Base-by-base conservation (phyloP, 176 grass and related monocot genomes). In the Chloris gayana region DNA sequence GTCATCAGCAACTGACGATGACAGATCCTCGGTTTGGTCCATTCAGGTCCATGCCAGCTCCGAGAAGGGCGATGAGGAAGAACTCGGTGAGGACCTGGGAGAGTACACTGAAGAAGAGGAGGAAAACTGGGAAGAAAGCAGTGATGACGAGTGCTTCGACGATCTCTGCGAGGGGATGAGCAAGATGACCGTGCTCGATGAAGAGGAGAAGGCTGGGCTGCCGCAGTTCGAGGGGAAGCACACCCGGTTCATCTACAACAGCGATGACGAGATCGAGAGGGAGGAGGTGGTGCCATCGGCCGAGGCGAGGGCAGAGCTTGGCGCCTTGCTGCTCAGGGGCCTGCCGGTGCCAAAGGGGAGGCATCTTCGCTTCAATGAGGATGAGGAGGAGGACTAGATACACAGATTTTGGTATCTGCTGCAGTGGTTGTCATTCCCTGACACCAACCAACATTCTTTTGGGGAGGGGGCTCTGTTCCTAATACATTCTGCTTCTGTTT, bases 231-330 rank as follows among this genome's bases (percentile, higher is more conserved):
- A 88, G 66, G 90, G 93, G 19, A 93, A 67, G 87, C 93, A 93
- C 90, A 88, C 80, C 24, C 77, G 90, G 61, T 97, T 97, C 84
- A 53, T 97, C 69, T 97, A 97, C 78, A 88, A 89, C 80, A 93
- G 90, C 29, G 88, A 97, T 26, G 93, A 78, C 21, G 90, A 97
- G 83, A 88, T 93, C 30, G 90, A 93, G 69, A 70, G 67, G 69
- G 82, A 90, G 35, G 88, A 93, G 50, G 85, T 67, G 46, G 81
- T 29, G 69, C 67, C 57, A 14, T 67, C 59, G 44, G 76, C 82
- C 51, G 82, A 56, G 73, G 88, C 35, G 15, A 74, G 50, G 6
- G 57, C 64, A 2, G 85, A 71, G 24, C 83, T 80, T 13, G 62
- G 69, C 19, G 47, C 67, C 0, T 53, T 87, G 35, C 53, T 88